These are phyloP conservation scores for Sarcodon sp. DNA, from an alignment of 768 basidiomycete species.

Conservation along the genomic window DNA sequence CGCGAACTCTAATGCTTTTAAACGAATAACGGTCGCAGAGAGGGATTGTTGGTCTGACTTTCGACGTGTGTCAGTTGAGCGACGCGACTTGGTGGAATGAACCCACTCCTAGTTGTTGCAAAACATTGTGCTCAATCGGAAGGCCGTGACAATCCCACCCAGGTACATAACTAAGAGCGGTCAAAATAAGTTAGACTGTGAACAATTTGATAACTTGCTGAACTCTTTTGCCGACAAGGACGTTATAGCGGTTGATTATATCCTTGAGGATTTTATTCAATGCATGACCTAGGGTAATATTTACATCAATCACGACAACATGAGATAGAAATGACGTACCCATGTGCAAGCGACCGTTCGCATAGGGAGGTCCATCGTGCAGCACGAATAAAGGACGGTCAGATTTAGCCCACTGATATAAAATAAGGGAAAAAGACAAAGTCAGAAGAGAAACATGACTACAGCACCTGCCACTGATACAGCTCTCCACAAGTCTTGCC, in stretches of 20 bases:
- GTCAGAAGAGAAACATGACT: neutral
- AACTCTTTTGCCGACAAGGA: conserved; percentile 64
- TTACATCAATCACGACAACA: neutral
- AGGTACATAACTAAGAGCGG: conserved; percentile 60
- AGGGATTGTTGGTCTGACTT: conserved; percentile 46
- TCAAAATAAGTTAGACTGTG: neutral
- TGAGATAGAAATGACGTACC: conserved; percentile 31
- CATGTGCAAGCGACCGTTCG: conserved; percentile 93
- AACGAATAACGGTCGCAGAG: conserved; percentile 49
- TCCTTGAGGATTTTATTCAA: conserved; percentile 96
- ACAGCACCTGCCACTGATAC: conserved; percentile 67
- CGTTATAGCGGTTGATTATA: conserved; percentile 82
- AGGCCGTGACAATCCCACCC: conserved; percentile 99
- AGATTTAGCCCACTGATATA: conserved; percentile 46
- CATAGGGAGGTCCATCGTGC: conserved; percentile 96
- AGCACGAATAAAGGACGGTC: conserved; percentile 67
- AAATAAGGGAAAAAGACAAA: neutral
- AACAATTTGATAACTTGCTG: conserved; percentile 42
- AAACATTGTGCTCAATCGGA: conserved; percentile 91
- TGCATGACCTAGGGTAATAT: conserved; percentile 59
- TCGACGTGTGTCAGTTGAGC: neutral
- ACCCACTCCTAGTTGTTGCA: conserved; percentile 61
- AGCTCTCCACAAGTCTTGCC: conserved; percentile 57
- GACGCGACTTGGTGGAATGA: conserved; percentile 1
- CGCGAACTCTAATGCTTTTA: conserved; percentile 62